Conservation (phyloP, 176 grass and related monocot genomes). For the Metroxylon sagu region DNA sequence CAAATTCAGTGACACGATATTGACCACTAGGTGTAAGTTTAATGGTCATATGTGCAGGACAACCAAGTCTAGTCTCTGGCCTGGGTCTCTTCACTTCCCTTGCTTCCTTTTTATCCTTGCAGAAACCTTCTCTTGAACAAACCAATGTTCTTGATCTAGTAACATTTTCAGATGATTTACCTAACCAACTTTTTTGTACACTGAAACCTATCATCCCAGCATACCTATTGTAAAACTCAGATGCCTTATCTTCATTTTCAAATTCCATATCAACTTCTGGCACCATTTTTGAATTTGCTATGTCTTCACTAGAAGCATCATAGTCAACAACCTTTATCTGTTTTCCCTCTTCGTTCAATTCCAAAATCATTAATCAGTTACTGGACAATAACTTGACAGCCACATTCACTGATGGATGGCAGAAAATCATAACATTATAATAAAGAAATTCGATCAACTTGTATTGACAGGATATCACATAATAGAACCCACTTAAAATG, state of each 20-base stretch:
- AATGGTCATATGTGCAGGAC: conserved; percentile 31
- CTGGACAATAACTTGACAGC: neutral
- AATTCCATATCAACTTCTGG: conserved; percentile 48
- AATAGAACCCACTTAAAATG: too few relatives aligned
- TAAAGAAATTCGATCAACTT: too few relatives aligned
- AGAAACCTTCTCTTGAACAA: conserved; percentile 46
- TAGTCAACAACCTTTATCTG: conserved; percentile 42
- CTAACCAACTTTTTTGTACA: conserved; percentile 33
- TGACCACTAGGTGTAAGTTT: conserved; percentile 33
- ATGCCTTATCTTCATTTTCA: conserved; percentile 29
- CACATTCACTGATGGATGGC: neutral
- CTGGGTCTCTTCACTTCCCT: conserved; percentile 29
- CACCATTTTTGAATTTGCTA: conserved; percentile 25
- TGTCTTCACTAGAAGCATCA: conserved; percentile 18
- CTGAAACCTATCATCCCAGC: conserved; percentile 37
- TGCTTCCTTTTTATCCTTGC: conserved; percentile 33
- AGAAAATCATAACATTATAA: neutral
- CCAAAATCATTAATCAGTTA: neutral
- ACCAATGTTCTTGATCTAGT: conserved; percentile 35
- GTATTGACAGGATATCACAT: too few relatives aligned
- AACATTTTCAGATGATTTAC: conserved; percentile 25
- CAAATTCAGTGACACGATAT: conserved; percentile 31
- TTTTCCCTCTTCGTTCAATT: conserved; percentile 34
- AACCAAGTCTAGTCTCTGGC: conserved; percentile 43
- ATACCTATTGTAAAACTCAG: conserved; percentile 40